Evolutionary conservation across 1,284 basidiomycete genomes (phyloP).

Genomic region (Ceratobasidium sp.): DNA sequence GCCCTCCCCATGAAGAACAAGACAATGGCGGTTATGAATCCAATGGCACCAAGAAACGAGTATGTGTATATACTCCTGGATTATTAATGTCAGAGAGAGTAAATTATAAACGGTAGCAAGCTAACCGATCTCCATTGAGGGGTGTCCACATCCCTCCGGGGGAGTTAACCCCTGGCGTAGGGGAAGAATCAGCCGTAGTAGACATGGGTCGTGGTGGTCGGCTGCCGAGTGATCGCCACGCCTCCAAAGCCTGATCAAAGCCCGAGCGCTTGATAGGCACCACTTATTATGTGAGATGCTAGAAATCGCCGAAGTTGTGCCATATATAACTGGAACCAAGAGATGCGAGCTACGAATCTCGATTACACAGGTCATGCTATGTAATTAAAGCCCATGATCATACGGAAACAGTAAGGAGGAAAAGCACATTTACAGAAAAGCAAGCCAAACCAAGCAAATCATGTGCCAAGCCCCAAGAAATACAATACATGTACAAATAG

Average conservation of each 20-base stretch:
- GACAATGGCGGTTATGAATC: neutral
- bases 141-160: neutral
- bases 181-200: neutral
- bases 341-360: neutral
- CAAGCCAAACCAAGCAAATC: too few relatives aligned
- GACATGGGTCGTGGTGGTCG: slow-evolving; percentile 16
- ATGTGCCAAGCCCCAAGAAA: neutral
- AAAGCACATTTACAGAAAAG: too few relatives aligned
- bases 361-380: too few relatives aligned
- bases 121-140: neutral
- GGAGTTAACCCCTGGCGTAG: neutral
- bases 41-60: slow-evolving; percentile 21
- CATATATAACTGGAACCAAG: neutral
- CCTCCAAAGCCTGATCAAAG: neutral
- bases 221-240: slow-evolving; percentile 10
- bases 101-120: neutral
- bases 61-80: slow-evolving; percentile 23
- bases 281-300: neutral
- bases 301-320: neutral
- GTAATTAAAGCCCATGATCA: too few relatives aligned
- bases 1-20: slow-evolving; percentile 11
- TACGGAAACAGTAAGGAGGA: too few relatives aligned
- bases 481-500: neutral
- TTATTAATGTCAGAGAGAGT: neutral
- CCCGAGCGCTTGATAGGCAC: neutral